These are phyloP conservation scores for Podila epicladia DNA, from an alignment of 192 early-diverging fungal genomes.

Conservation along the genomic window DNA sequence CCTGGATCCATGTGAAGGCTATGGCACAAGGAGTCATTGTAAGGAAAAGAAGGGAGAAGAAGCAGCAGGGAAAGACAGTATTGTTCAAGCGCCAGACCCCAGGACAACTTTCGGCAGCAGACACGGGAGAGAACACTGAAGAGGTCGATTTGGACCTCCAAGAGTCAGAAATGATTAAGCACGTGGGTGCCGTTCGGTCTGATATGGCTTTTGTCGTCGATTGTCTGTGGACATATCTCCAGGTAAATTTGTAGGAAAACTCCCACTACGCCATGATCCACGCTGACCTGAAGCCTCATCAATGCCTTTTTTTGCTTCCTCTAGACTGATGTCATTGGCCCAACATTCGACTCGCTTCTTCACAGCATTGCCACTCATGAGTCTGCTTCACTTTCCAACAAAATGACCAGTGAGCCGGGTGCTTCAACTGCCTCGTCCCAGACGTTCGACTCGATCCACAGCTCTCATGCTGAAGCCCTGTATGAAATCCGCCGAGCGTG, in stretches of 20 bases:
- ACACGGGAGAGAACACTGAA: slow-evolving; percentile 7
- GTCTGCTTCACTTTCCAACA: background rate
- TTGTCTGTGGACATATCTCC: slow-evolving; percentile 75
- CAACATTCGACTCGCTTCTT: slow-evolving; percentile 44
- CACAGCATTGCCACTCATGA: slow-evolving; percentile 25
- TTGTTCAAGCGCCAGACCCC: background rate
- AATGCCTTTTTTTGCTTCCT: background rate
- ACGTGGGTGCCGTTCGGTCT: slow-evolving; percentile 62
- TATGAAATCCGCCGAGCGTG: slow-evolving; percentile 41
- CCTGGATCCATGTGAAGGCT: slow-evolving; percentile 51
- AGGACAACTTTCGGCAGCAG: background rate
- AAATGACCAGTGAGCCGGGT: too few relatives aligned
- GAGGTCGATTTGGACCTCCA: slow-evolving; percentile 6
- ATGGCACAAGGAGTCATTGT: slow-evolving; percentile 45
- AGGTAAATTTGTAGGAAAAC: slow-evolving; percentile 54
- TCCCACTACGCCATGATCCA: background rate
- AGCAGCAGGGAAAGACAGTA: background rate
- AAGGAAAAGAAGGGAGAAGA: slow-evolving; percentile 10
- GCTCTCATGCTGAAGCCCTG: slow-evolving; percentile 34
- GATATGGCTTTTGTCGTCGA: slow-evolving; percentile 78
- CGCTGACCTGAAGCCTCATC: background rate
- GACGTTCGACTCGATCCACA: slow-evolving; percentile 39
- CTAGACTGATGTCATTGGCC: slow-evolving; percentile 57
- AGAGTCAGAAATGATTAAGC: slow-evolving; percentile 38
- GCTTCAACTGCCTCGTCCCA: slow-evolving; percentile 3